Conservation (phyloP, 2,329 filamentous ascomycete species). For the Penicillium sp. region DNA sequence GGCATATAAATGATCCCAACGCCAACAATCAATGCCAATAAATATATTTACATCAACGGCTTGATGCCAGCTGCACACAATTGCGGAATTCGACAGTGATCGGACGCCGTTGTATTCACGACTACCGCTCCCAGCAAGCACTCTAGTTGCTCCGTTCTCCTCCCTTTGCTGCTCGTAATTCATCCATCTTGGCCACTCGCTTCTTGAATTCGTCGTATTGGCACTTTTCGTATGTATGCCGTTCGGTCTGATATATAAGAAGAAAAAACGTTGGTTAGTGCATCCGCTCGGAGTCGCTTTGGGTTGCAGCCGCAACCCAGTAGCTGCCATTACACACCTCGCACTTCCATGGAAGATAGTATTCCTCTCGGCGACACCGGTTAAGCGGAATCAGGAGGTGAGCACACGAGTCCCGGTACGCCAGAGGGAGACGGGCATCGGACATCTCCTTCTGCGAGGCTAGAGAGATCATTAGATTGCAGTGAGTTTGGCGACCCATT, state of each 20-base stretch:
- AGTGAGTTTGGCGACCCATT: conserved; percentile 18
- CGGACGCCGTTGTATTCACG: background rate
- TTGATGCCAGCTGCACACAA: conserved; percentile 24
- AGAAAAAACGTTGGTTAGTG: conserved; percentile 1
- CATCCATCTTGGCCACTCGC: conserved; percentile 97
- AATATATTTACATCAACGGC: conserved; percentile 38
- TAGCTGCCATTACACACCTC: conserved; percentile 59
- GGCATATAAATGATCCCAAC: conserved; percentile 25
- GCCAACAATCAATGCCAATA: conserved; percentile 34
- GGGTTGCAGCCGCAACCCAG: background rate
- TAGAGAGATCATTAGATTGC: conserved; percentile 21
- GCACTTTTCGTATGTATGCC: conserved; percentile 98
- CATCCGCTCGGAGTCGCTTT: background rate
- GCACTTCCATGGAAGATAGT: conserved; percentile 97
- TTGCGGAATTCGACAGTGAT: background rate
- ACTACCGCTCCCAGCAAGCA: background rate
- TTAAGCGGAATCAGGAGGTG: conserved; percentile 93
- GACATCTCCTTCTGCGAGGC: conserved; percentile 78
- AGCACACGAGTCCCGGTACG: conserved; percentile 94
- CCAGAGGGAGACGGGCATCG: conserved; percentile 77
- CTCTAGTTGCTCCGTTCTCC: conserved; percentile 77
- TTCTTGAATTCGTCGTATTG: conserved; percentile 99
- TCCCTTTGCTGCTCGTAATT: conserved; percentile 79
- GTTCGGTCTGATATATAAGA: conserved; percentile 65
- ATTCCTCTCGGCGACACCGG: conserved; percentile 85